These are phyloP conservation scores for Colletotrichum aenigma DNA, from an alignment of 2,329 filamentous ascomycete species.

Conservation along the genomic window DNA sequence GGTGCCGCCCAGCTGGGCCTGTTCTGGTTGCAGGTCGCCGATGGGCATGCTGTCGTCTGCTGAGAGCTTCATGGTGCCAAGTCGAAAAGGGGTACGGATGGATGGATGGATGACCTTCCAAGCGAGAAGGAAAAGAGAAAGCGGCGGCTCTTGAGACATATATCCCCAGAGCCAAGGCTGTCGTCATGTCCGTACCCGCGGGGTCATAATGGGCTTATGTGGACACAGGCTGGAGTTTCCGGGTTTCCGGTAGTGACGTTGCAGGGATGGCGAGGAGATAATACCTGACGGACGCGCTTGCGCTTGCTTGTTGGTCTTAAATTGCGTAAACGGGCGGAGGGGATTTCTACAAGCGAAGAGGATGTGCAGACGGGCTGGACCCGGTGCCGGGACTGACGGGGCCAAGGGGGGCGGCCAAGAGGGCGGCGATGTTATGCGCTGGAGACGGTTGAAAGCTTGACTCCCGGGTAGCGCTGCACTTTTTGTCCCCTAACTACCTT, in stretches of 20 bases:
- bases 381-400: slow-evolving; percentile 1
- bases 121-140: neutral
- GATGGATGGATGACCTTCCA: neutral
- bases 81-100: neutral
- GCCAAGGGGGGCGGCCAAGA: slow-evolving; percentile 8
- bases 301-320: neutral
- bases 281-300: neutral
- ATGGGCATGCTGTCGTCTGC: neutral
- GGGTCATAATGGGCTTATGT: slow-evolving; percentile 2
- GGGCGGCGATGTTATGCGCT: slow-evolving; percentile 12
- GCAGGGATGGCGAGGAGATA: neutral
- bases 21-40: slow-evolving; percentile 2
- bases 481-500: neutral
- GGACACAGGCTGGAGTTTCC: neutral
- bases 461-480: neutral
- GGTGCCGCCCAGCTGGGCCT: slow-evolving; percentile 7
- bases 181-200: neutral
- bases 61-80: slow-evolving; percentile 1
- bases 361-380: neutral
- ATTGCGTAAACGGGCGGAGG: slow-evolving; percentile 10
- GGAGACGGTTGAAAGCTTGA: slow-evolving; percentile 14
- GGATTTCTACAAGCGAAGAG: neutral
- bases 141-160: neutral
- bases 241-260: neutral
- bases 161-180: neutral